Conservation (phyloP, 2,329 filamentous ascomycete species). For the Colletotrichum godetiae region DNA sequence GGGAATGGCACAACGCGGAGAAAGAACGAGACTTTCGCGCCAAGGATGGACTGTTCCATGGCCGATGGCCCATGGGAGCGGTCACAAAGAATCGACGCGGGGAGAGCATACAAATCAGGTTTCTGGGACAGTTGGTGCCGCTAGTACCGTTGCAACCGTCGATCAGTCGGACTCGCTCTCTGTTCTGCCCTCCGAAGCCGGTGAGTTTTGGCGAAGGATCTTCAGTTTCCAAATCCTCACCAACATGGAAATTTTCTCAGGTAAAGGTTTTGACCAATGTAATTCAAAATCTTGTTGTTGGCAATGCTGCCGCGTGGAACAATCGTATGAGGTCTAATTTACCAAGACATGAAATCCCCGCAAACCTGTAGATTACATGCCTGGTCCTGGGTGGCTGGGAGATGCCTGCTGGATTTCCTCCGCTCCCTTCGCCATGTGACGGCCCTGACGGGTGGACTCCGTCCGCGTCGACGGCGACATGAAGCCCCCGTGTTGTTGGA, state of each 20-base stretch:
- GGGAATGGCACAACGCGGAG: background rate
- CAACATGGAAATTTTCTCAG: background rate
- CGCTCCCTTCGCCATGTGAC: conserved; percentile 11
- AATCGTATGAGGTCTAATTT: conserved; percentile 26
- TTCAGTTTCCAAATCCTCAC: background rate
- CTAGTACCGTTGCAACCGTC: background rate
- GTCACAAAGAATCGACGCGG: background rate
- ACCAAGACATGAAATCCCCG: background rate
- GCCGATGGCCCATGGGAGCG: too few species aligned
- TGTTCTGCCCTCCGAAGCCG: conserved; percentile 5
- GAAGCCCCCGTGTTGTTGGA: conserved; percentile 2
- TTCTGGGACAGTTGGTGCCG: background rate
- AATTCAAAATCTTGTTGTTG: background rate
- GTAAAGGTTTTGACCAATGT: conserved; percentile 5
- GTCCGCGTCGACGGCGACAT: background rate
- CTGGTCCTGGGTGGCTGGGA: conserved; percentile 13
- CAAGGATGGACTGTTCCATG: background rate
- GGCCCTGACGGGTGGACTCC: background rate
- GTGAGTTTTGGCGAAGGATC: background rate
- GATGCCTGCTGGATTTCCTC: background rate
- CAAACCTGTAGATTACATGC: background rate
- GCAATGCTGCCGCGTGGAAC: background rate
- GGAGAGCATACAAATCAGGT: background rate
- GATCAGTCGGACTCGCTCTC: background rate
- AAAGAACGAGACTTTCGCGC: background rate